phyloP scores from a whole-genome alignment of 495 filamentous ascomycete genomes.

The Extremus antarcticus region DNA sequence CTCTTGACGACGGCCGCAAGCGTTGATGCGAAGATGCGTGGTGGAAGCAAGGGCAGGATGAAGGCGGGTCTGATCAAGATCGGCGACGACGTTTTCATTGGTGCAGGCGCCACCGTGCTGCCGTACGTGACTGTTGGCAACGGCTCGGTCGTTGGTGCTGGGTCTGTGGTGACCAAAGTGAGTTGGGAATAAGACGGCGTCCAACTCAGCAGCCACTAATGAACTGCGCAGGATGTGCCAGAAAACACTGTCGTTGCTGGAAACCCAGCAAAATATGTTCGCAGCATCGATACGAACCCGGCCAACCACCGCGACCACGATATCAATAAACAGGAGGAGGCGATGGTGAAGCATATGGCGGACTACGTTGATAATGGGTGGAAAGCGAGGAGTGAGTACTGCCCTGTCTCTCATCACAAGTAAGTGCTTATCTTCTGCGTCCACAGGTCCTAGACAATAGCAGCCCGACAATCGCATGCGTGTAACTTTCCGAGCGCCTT shows the following conservation, averaged over 20 bases:
- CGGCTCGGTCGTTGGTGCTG: constrained; percentile 29
- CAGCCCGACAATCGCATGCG: too few relatives aligned
- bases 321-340: constrained; percentile 13
- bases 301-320: constrained; percentile 6
- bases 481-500: too few relatives aligned
- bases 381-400: background rate
- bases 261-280: constrained; percentile 50
- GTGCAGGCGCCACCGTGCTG: constrained; percentile 72
- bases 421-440: too few relatives aligned
- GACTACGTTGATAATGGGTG: constrained; percentile 1
- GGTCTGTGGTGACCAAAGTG: constrained; percentile 32
- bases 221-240: constrained; percentile 45
- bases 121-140: constrained; percentile 34
- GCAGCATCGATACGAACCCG: constrained; percentile 32
- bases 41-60: constrained; percentile 42
- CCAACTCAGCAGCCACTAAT: background rate
- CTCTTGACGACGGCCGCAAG: constrained; percentile 71
- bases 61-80: constrained; percentile 65
- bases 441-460: too few relatives aligned
- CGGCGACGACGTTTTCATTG: constrained; percentile 83
- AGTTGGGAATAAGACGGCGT: too few relatives aligned
- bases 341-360: constrained; percentile 4
- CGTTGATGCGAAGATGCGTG: constrained; percentile 63
- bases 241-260: constrained; percentile 49
- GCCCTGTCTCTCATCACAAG: too few relatives aligned